phyloP scores from a whole-genome alignment of 352 stramenopile genomes.

The Phytopythium chamaehyphon region DNA sequence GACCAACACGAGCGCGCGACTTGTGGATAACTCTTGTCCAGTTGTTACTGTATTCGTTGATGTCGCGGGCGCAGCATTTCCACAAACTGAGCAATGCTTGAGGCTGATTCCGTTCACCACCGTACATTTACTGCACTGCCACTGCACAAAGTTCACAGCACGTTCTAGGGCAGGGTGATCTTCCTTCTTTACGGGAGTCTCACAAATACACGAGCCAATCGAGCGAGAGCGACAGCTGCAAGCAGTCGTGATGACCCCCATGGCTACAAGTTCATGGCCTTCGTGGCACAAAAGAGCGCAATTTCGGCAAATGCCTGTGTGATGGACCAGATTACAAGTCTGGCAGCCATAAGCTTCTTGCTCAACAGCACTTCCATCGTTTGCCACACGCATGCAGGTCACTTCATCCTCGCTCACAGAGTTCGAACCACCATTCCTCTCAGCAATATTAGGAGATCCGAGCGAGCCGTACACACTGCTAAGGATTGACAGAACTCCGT shows the following conservation, averaged over 20 bases:
- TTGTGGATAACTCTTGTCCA: conserved; percentile 29
- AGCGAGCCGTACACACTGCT: conserved; percentile 1
- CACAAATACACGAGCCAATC: conserved; percentile 50
- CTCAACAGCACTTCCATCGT: conserved; percentile 75
- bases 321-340: conserved; percentile 74
- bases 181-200: conserved; percentile 23
- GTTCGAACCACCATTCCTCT: not conserved
- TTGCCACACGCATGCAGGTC: conserved; percentile 59
- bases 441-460: not conserved
- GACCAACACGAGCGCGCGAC: conserved; percentile 41
- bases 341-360: conserved; percentile 81
- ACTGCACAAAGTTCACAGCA: conserved; percentile 41
- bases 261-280: conserved; percentile 74
- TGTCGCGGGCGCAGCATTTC: conserved; percentile 20
- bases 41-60: conserved; percentile 4
- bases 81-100: conserved; percentile 64
- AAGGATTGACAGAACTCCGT: conserved; percentile 1
- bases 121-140: conserved; percentile 81
- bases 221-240: conserved; percentile 68
- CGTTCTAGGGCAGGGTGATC: conserved; percentile 35
- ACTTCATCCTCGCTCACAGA: not conserved
- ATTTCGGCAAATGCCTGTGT: conserved; percentile 50
- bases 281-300: conserved; percentile 80
- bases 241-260: conserved; percentile 60
- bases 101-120: conserved; percentile 65